Base-by-base conservation (phyloP, 345 rosid genomes). In the Bruguiera sexangula region DNA sequence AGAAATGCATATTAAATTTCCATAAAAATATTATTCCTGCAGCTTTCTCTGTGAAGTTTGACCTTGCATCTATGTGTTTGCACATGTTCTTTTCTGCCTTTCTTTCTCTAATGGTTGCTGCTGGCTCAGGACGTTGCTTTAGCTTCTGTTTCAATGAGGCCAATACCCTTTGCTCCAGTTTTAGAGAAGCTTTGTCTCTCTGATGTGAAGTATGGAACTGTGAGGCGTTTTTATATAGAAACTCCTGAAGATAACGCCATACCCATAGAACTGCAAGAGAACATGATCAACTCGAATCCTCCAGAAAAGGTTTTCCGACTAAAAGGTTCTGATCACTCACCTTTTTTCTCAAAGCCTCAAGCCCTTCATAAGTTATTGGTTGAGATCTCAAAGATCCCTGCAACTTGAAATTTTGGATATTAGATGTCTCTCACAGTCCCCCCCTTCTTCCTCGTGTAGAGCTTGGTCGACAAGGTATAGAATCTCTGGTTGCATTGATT, bases 311-410 rank as follows among this genome's bases (percentile, higher is more conserved):
- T 91, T 58, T 91, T 87, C 59, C 73, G 62, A 46, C 80, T 89
- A 16, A 89, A 86, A 72, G 93, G 95, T 46, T 81, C 86, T 3
- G 93, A 88, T 80, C 97, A 89, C 46, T 83, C 92, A 0, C 96
- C 91, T 0, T 91, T 88, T 69, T 88, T 88, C 80, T 84, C 97
- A 6, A 87, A 83, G 81, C 90, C 96, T 53, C 89, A 82, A 62
- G 85, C 85, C 3, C 64, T 88, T 52, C 88, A 88, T 75, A 80
- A 81, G 48, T 67, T 84, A 16, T 81, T 91, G 3, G 60, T 81
- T 7, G 83, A 91, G 70, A 86, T 88, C 32, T 81, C 88, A 18
- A 82, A 76, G 71, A 65, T 85, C 51, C 82, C 82, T 29, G 6
- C 67, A 8, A 83, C 80, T 57, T 73, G 70, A 72, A 54, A 64